These are phyloP conservation scores for Amanita rimosa DNA, from an alignment of 768 basidiomycete species.

Conservation along the genomic window DNA sequence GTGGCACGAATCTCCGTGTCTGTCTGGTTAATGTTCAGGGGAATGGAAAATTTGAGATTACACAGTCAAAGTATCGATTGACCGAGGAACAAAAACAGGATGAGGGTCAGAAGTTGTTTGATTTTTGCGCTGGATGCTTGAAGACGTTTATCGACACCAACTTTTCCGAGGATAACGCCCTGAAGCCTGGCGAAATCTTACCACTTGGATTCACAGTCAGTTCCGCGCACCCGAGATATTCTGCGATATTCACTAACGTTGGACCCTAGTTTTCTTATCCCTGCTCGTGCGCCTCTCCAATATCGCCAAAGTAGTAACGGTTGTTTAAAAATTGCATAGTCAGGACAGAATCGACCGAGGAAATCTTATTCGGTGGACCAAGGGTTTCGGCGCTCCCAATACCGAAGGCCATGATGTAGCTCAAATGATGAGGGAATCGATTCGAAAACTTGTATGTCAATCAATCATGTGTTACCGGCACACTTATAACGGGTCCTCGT, in stretches of 20 bases:
- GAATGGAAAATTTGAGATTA: slow-evolving; percentile 93
- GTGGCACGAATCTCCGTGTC: slow-evolving; percentile 96
- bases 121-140: slow-evolving; percentile 94
- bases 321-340: slow-evolving; percentile 24
- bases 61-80: slow-evolving; percentile 94
- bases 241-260: slow-evolving; percentile 6
- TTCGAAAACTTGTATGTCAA: slow-evolving; percentile 59
- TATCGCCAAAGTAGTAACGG: not conserved
- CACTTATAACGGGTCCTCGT: not conserved
- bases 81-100: slow-evolving; percentile 98
- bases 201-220: slow-evolving; percentile 91
- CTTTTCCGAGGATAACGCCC: slow-evolving; percentile 34
- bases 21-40: slow-evolving; percentile 92
- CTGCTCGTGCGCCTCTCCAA: slow-evolving; percentile 53
- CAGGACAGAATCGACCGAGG: slow-evolving; percentile 93
- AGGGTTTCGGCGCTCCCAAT: slow-evolving; percentile 88
- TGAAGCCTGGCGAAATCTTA: slow-evolving; percentile 44
- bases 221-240: slow-evolving; percentile 8
- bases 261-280: slow-evolving; percentile 86
- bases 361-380: slow-evolving; percentile 96
- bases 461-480: not conserved
- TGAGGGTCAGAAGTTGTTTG: slow-evolving; percentile 91
- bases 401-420: slow-evolving; percentile 92
- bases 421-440: slow-evolving; percentile 79
- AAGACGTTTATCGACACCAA: slow-evolving; percentile 81